These are phyloP conservation scores for Gossypium schwendimanii DNA, from an alignment of 441 rosid genomes.

Conservation along the genomic window DNA sequence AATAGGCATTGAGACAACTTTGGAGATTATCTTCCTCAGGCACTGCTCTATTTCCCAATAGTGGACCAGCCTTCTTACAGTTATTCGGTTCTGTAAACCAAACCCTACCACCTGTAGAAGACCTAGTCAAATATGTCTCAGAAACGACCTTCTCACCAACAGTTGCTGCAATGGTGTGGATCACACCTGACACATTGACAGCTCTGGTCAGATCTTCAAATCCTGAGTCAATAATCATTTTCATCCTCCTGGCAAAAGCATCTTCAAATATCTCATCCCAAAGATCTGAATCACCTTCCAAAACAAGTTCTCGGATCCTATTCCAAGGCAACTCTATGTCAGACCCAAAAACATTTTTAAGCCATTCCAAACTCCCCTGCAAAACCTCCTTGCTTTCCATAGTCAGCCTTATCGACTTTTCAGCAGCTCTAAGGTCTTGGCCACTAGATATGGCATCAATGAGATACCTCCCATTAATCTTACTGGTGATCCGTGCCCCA, in stretches of 20 bases:
- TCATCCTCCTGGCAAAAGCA: conserved; percentile 90
- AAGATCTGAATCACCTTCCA: conserved; percentile 78
- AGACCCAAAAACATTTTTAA: conserved; percentile 82
- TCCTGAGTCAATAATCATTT: conserved; percentile 50
- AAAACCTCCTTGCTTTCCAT: conserved; percentile 79
- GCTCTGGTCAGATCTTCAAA: conserved; percentile 57
- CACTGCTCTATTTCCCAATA: conserved; percentile 38
- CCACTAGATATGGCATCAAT: conserved; percentile 63
- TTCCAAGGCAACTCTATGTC: conserved; percentile 96
- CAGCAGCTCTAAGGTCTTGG: conserved; percentile 70
- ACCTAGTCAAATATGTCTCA: conserved; percentile 74
- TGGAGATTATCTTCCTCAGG: conserved; percentile 67
- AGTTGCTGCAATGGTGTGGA: conserved; percentile 36
- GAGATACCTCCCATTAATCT: conserved; percentile 62
- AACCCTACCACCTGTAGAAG: conserved; percentile 83
- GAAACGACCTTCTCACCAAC: conserved; percentile 54
- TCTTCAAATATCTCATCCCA: conserved; percentile 98
- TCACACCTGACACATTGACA: conserved; percentile 48
- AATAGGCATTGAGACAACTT: conserved; percentile 72
- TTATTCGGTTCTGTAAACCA: conserved; percentile 85
- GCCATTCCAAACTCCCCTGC: conserved; percentile 91
- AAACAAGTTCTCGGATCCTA: conserved; percentile 79
- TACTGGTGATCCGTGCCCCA: conserved; percentile 48
- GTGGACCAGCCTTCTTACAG: conserved; percentile 41
- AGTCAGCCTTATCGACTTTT: conserved; percentile 70